Base-by-base conservation (phyloP, 192 early-diverging fungal genomes). In the Linnemannia elongata region DNA sequence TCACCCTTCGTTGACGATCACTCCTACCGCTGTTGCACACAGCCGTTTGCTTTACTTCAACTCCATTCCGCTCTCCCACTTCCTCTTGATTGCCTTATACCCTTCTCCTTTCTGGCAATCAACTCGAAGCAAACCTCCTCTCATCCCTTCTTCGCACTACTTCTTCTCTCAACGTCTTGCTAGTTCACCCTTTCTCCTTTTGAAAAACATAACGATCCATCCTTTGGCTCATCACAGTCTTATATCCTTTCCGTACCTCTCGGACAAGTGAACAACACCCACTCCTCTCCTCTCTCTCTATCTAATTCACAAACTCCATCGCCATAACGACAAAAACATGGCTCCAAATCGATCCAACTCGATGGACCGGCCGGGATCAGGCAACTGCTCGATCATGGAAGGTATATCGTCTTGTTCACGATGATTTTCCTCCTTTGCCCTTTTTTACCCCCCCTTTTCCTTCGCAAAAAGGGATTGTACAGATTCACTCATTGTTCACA, bases 381-480 rank as follows among this genome's bases (percentile, higher is more conserved):
- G 90, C 49, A 82, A 71, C 0, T 79, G 90, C 41, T 66, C 77
- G 22, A 57, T 88, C 22, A 54, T 88, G 22, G 84, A 89, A 49
- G 87, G 82, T 83, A 83, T 54, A 33, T 27, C 30, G 55, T 20
- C 44, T 39, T 45, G 9, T 13, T 12, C 44, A 12, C 1, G 44
- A 12, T 45, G 44, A 44, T 60, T 36, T 52, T 38, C 9, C 54
- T n/a, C 9, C 22, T 18, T 45, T 30, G 1, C 8, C 47, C 52
- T 33, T 54, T 24, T 38, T 12, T 55, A 2, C 5, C 3, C 41
- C 49, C 13, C 17, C 47, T 20, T 49, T 49, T 49, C 20, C 13
- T 18, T 52, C 6, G 49, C 49, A 18, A 20, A 52, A 4, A 22
- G 49, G 17, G 2, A 4, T 52, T 52, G 49, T 17, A 17, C 49